A percentile compares a stretch with the other conserved stretches of the same genome.
Conservation (phyloP, 495 filamentous ascomycete species). For the Talaromyces stipitatus region DNA sequence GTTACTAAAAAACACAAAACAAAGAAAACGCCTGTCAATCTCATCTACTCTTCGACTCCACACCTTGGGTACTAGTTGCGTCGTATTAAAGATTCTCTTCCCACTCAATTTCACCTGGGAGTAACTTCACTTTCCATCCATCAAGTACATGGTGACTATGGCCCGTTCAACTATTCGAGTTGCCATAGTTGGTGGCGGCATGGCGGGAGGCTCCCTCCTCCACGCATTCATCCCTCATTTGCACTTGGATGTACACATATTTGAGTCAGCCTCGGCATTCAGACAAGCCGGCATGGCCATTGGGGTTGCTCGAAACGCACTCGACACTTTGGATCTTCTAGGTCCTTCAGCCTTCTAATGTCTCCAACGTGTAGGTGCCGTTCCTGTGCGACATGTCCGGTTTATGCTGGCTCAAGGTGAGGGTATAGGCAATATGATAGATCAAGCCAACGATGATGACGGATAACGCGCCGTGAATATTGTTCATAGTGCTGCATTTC, state of each 20-base stretch:
- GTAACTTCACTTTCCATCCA: neutral
- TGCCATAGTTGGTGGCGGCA: conserved; percentile 31
- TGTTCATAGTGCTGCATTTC: conserved; percentile 43
- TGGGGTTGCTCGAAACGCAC: conserved; percentile 51
- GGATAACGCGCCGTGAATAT: conserved; percentile 18
- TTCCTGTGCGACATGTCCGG: too few species aligned
- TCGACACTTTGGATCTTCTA: conserved; percentile 42
- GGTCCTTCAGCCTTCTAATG: conserved; percentile 16
- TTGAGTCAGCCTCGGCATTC: conserved; percentile 40
- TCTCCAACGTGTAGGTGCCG: neutral
- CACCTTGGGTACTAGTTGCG: too few species aligned
- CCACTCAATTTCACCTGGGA: neutral
- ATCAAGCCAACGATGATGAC: neutral
- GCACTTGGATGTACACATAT: conserved; percentile 39
- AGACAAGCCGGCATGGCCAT: conserved; percentile 56
- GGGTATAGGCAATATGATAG: too few species aligned
- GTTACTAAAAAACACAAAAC: too few species aligned
- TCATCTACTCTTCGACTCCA: too few species aligned
- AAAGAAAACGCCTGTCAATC: too few species aligned
- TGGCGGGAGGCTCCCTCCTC: conserved; percentile 28
- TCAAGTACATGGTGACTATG: neutral
- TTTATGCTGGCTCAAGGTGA: too few species aligned
- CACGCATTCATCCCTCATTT: conserved; percentile 20
- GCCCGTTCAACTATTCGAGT: conserved; percentile 7
- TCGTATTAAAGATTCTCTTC: too few species aligned